Evolutionary conservation across 495 filamentous ascomycete species (phyloP).

Genomic region (Glarea lozoyensis): DNA sequence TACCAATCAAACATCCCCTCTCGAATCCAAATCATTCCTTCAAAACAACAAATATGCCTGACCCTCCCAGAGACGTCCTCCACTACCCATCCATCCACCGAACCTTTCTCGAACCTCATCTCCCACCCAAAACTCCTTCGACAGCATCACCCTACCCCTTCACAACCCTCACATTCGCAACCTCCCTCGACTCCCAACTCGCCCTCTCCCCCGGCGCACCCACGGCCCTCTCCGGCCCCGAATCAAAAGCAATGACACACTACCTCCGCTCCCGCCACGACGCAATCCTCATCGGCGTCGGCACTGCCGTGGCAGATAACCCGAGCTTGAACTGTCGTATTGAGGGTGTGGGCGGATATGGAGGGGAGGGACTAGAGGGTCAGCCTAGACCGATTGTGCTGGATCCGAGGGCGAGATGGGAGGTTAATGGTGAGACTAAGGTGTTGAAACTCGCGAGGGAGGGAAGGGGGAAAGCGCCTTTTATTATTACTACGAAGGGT

Average conservation of each 20-base stretch:
- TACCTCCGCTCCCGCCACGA: slow-evolving; percentile 74
- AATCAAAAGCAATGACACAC: slow-evolving; percentile 86
- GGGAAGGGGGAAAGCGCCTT: slow-evolving; percentile 60
- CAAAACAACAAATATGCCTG: too few relatives aligned
- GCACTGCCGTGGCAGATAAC: slow-evolving; percentile 77
- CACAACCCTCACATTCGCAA: slow-evolving; percentile 74
- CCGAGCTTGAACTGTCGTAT: slow-evolving; percentile 75
- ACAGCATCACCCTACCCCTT: slow-evolving; percentile 14
- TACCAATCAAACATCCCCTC: too few relatives aligned
- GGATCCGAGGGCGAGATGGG: slow-evolving; percentile 66
- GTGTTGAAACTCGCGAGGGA: slow-evolving; percentile 54
- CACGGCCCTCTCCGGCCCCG: slow-evolving; percentile 69
- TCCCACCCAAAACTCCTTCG: too few relatives aligned
- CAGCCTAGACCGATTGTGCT: slow-evolving; percentile 76
- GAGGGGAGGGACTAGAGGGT: slow-evolving; percentile 30
- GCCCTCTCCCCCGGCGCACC: slow-evolving; percentile 65
- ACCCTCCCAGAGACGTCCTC: too few relatives aligned
- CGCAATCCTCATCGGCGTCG: slow-evolving; percentile 76
- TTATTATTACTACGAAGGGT: slow-evolving; percentile 12
- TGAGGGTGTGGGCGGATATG: too few relatives aligned
- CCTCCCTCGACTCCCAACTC: slow-evolving; percentile 77
- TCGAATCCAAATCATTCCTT: too few relatives aligned
- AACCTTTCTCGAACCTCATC: too few relatives aligned
- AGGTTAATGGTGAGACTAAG: slow-evolving; percentile 27
- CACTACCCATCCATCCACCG: too few relatives aligned